Conservation (phyloP, 106 monocot species). For the Narthecium ossifragum region DNA sequence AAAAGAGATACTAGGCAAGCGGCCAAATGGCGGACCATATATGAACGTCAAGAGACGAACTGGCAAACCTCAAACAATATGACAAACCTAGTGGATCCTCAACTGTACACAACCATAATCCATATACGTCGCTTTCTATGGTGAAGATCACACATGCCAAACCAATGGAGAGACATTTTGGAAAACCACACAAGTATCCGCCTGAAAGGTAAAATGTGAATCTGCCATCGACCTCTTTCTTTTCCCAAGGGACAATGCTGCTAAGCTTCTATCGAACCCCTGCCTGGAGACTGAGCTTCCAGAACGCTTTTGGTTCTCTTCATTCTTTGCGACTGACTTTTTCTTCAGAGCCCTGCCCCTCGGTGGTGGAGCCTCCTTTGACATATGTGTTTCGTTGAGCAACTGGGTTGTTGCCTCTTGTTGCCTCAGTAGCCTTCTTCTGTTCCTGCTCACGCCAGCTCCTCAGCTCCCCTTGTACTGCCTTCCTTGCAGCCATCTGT, state of each 20-base stretch:
- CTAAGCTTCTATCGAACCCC: neutral
- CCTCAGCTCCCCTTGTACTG: slow-evolving; percentile 1
- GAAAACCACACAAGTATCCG: neutral
- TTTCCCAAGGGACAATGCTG: neutral
- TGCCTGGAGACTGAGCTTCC: neutral
- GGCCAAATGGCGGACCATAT: too few species aligned
- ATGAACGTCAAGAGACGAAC: too few species aligned
- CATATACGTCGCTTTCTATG: neutral
- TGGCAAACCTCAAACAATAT: too few species aligned
- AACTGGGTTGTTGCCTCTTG: neutral
- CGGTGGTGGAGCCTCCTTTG: neutral
- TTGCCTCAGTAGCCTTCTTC: neutral
- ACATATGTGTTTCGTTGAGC: neutral
- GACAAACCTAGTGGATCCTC: too few species aligned
- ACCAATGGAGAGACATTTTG: neutral
- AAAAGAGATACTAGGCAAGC: too few species aligned
- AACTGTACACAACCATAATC: neutral
- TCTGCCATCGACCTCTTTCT: neutral
- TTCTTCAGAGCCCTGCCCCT: neutral
- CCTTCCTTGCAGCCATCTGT: slow-evolving; percentile 2
- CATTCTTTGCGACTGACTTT: neutral
- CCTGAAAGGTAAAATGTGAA: neutral
- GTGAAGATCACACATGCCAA: neutral
- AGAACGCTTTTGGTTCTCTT: neutral
- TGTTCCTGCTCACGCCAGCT: slow-evolving; percentile 2